Evolutionary conservation across 176 grass and related monocot genomes (phyloP).

Genomic region (Phoenix dactylifera): DNA sequence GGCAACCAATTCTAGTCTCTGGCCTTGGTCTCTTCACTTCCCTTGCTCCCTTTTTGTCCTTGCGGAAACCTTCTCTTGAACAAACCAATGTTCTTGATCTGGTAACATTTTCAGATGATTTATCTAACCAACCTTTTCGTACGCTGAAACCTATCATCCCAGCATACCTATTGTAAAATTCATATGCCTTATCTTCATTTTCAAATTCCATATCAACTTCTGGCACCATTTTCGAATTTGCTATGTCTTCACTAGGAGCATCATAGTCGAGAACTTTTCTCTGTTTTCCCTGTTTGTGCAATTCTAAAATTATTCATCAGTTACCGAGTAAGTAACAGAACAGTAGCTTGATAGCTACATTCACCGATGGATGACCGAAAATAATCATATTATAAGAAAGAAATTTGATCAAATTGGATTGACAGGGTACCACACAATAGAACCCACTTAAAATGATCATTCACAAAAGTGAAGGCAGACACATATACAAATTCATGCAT

Average conservation of each 20-base stretch:
- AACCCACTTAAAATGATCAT: too few relatives aligned
- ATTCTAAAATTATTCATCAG: not conserved
- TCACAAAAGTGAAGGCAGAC: too few relatives aligned
- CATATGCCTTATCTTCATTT: constrained; percentile 30
- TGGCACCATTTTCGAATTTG: constrained; percentile 31
- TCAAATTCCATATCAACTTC: constrained; percentile 45
- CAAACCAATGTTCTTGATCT: constrained; percentile 39
- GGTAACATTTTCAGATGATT: constrained; percentile 29
- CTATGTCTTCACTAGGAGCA: constrained; percentile 11
- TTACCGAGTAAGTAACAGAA: not conserved
- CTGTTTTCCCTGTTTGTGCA: constrained; percentile 37
- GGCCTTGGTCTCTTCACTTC: constrained; percentile 31
- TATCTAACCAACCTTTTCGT: constrained; percentile 35
- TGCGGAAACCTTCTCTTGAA: constrained; percentile 46
- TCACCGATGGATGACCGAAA: not conserved
- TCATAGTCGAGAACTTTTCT: constrained; percentile 46
- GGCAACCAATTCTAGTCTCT: constrained; percentile 46
- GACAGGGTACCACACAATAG: too few relatives aligned
- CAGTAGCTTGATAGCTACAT: not conserved
- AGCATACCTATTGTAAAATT: constrained; percentile 43
- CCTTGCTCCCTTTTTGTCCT: constrained; percentile 33
- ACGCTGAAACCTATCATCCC: constrained; percentile 37
- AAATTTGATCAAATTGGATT: too few relatives aligned
- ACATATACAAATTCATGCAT: too few relatives aligned
- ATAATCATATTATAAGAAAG: not conserved